phyloP scores from a whole-genome alignment of 306 rosid species.

The Cicer arietinum region DNA sequence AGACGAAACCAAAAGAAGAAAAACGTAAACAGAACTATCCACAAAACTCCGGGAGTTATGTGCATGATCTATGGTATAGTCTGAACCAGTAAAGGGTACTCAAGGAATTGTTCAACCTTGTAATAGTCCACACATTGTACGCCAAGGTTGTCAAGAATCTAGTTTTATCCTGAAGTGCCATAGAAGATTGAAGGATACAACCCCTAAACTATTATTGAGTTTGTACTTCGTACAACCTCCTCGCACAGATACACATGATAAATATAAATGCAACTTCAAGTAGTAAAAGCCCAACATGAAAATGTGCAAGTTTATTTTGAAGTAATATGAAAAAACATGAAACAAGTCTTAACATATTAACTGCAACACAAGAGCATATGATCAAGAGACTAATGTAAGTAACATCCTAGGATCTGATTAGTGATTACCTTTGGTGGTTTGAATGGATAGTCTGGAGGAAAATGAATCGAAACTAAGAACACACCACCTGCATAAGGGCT shows the following conservation, averaged over 20 bases:
- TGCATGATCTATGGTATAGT: too few species aligned
- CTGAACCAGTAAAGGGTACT: not conserved
- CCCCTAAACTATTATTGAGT: too few species aligned
- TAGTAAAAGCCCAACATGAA: not conserved
- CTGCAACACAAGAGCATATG: not conserved
- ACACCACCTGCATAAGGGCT: conserved; percentile 89
- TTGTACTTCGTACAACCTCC: not conserved
- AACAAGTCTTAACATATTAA: conserved; percentile 12
- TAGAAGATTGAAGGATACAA: too few species aligned
- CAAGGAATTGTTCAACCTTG: not conserved
- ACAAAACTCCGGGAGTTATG: too few species aligned
- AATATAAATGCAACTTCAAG: not conserved
- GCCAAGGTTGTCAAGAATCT: not conserved
- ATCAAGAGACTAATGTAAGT: not conserved
- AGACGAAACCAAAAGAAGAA: too few species aligned
- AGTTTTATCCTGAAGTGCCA: not conserved
- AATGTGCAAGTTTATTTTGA: not conserved
- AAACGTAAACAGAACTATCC: too few species aligned
- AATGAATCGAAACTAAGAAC: conserved; percentile 81
- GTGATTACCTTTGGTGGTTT: conserved; percentile 88
- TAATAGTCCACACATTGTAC: not conserved
- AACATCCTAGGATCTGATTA: conserved; percentile 16
- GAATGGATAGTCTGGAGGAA: conserved; percentile 91
- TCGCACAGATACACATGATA: not conserved
- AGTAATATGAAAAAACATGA: conserved; percentile 2